These are phyloP conservation scores for Laburnicola sp. DNA, from an alignment of 2,329 filamentous ascomycete genomes.

Conservation along the genomic window DNA sequence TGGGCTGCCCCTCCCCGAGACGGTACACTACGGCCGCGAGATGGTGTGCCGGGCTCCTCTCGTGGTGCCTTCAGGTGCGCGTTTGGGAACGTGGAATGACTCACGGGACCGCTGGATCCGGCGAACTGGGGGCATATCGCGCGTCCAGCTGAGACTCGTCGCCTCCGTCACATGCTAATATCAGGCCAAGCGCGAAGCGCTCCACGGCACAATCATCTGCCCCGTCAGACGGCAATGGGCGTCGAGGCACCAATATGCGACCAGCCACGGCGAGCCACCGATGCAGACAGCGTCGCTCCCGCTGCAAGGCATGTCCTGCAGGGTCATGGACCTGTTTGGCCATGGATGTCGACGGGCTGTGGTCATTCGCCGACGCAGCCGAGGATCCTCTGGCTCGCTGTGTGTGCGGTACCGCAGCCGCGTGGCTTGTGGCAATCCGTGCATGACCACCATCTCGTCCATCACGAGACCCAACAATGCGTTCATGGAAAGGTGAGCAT, in stretches of 20 bases:
- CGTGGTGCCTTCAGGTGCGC: slow-evolving; percentile 3
- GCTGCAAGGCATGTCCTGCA: slow-evolving; percentile 8
- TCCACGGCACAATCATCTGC: neutral
- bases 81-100: neutral
- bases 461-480: neutral
- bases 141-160: slow-evolving; percentile 5
- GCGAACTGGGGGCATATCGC: neutral
- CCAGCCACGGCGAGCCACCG: neutral
- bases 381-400: slow-evolving; percentile 2
- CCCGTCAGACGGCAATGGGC: slow-evolving; percentile 4
- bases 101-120: neutral
- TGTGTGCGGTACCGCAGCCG: neutral
- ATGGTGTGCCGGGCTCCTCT: slow-evolving; percentile 1
- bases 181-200: too few relatives aligned
- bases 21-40: slow-evolving; percentile 2
- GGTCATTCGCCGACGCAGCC: neutral
- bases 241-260: neutral
- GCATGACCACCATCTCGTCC: neutral
- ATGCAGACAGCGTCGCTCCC: slow-evolving; percentile 1
- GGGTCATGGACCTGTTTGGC: neutral
- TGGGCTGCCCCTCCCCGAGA: slow-evolving; percentile 7
- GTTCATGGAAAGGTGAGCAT: neutral
- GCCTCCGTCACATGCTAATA: slow-evolving; percentile 5
- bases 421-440: slow-evolving; percentile 1
- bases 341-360: neutral